Base-by-base conservation (phyloP, 2,329 filamentous ascomycete species). In the Dactylellina drechsleri region DNA sequence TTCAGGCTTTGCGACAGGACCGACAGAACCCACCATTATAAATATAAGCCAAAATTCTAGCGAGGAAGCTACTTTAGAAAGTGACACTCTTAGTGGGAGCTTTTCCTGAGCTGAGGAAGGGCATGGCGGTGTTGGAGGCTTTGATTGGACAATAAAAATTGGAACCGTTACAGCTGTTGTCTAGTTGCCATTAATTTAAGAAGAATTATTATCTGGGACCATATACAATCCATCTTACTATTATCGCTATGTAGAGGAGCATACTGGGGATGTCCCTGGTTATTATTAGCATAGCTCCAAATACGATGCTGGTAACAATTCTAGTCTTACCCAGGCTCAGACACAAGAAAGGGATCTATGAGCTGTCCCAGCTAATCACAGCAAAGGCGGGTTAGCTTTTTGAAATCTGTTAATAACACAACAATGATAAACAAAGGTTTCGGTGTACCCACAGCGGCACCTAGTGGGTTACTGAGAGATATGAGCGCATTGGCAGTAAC, bases 401-500 rank as follows among this genome's bases (percentile, higher is more conserved):
- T 4, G 23, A 49, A 43, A 2, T 45, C 45, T 36, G 36, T 58
- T 49, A 36, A 47, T 26, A 15, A 61, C 23, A 36, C 40, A n/a
- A 36, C 13, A 15, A 47, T 20, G 49, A 49, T 49, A 28, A 49
- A 16, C 13, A 62, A 10, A 12, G 41, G 5, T 8, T 15, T 16
- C 12, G 13, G 54, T 26, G 15, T 16, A 62, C 61, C 18, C 52
- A 97, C 83, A 5, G 94, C 94, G 20, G 91, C 93, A 13, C 94
- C 94, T 60, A 98, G 86, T 0, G 94, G 94, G 81, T 97, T 98
- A 2, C 94, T 92, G 70, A 98, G 83, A 74, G 89, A 93, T 20
- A 90, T 90, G 41, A 97, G 80, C 0, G 94, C 95, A 0, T 94
- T 98, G 16, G 94, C 94, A 64, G 91, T 90, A 12, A 97, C 91